Conservation (phyloP, 306 rosid species). For the Crotalaria pallida region DNA sequence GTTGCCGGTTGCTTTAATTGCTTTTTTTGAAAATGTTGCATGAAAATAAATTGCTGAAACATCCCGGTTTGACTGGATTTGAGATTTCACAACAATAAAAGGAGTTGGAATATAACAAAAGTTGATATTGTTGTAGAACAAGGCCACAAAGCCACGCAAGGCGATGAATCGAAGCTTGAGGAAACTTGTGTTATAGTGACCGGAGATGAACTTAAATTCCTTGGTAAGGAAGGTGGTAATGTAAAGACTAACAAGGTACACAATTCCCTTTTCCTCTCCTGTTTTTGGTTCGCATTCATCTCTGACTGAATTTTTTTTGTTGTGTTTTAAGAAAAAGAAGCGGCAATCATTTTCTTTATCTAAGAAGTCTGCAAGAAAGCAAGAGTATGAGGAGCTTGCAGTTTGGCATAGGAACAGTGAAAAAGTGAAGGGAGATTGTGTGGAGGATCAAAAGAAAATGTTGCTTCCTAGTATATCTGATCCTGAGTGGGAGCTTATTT, state of each 20-base stretch:
- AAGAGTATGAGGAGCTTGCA: slow-evolving; percentile 83
- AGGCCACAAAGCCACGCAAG: slow-evolving; percentile 24
- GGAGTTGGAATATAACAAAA: slow-evolving; percentile 11
- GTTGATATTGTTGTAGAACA: slow-evolving; percentile 22
- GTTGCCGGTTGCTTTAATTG: not conserved
- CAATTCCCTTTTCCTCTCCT: not conserved
- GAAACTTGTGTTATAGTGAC: slow-evolving; percentile 73
- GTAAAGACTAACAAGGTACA: slow-evolving; percentile 60
- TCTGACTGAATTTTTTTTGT: not conserved
- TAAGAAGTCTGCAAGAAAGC: slow-evolving; percentile 63
- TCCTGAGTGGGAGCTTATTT: slow-evolving; percentile 85
- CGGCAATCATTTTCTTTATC: slow-evolving; percentile 46
- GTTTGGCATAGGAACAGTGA: slow-evolving; percentile 36
- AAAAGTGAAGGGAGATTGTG: not conserved
- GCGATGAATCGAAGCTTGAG: slow-evolving; percentile 39
- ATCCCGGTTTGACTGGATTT: too few relatives aligned
- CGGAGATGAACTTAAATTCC: slow-evolving; percentile 40
- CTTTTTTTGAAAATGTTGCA: not conserved
- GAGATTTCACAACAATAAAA: slow-evolving; percentile 29
- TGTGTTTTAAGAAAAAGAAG: slow-evolving; percentile 47
- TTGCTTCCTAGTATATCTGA: slow-evolving; percentile 35
- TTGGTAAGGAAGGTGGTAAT: slow-evolving; percentile 26
- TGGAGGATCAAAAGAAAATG: slow-evolving; percentile 24
- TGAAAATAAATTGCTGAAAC: not conserved
- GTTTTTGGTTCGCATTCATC: not conserved